These are phyloP conservation scores for Digitaria exilis DNA, from an alignment of 202 grass and related monocot genomes.

Conservation along the genomic window DNA sequence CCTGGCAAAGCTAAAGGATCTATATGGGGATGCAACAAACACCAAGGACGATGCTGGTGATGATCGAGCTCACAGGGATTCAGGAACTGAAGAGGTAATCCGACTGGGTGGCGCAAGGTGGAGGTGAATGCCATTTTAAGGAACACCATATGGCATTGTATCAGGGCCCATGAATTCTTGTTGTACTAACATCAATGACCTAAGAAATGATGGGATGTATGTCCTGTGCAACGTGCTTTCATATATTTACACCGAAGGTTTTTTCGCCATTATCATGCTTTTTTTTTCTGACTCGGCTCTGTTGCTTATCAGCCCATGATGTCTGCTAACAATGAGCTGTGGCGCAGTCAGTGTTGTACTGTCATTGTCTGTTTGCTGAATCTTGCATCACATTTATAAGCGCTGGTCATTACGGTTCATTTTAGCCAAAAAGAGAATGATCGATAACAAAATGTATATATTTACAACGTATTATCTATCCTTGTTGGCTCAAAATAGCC, in stretches of 20 bases:
- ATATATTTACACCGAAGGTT: not conserved
- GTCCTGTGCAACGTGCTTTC: not conserved
- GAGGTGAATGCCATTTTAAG: constrained; percentile 58
- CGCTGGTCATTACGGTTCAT: not conserved
- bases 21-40: constrained; percentile 75
- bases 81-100: constrained; percentile 91
- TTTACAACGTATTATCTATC: too few species aligned
- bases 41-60: constrained; percentile 45
- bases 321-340: not conserved
- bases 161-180: not conserved
- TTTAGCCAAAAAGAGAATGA: too few species aligned
- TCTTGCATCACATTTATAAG: not conserved
- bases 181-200: not conserved
- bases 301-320: not conserved
- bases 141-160: not conserved
- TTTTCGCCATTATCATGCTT: not conserved
- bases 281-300: not conserved
- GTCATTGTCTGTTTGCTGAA: not conserved
- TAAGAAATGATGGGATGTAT: not conserved
- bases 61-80: constrained; percentile 57
- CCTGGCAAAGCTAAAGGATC: constrained; percentile 84
- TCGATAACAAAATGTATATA: too few species aligned
- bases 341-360: not conserved
- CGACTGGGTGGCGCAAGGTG: constrained; percentile 77
- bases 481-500: too few species aligned